These are phyloP conservation scores for Magnolia officinalis DNA, from an alignment of 164 flowering plant species.

Conservation along the genomic window DNA sequence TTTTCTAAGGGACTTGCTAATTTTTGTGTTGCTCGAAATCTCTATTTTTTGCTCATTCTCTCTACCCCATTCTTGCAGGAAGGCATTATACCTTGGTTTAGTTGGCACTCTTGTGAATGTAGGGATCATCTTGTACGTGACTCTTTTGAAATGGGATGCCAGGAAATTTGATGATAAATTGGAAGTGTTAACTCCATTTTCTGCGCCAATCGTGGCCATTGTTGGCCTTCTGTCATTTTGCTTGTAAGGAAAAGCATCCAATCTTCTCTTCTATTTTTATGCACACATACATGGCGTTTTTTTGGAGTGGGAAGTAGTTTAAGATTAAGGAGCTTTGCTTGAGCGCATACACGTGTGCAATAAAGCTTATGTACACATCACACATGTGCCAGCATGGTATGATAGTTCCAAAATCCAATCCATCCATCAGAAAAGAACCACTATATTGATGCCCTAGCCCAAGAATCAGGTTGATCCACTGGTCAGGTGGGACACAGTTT, in stretches of 20 bases:
- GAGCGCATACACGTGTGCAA: too few species aligned
- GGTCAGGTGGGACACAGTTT: too few species aligned
- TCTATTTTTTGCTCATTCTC: neutral
- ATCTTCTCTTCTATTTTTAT: neutral
- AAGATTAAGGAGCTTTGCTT: too few species aligned
- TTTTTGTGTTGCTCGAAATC: neutral
- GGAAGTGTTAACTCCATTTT: constrained; percentile 55
- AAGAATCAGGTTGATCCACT: too few species aligned
- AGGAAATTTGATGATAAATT: constrained; percentile 63
- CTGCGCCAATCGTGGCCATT: constrained; percentile 55
- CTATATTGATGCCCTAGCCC: too few species aligned
- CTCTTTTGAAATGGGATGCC: constrained; percentile 47
- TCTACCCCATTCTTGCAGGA: constrained; percentile 36
- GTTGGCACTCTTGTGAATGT: constrained; percentile 47
- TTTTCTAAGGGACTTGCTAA: too few species aligned
- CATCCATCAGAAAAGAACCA: too few species aligned
- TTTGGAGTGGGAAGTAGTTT: too few species aligned
- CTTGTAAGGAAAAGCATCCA: constrained; percentile 50
- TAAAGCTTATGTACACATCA: too few species aligned
- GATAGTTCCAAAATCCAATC: too few species aligned
- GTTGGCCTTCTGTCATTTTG: constrained; percentile 71
- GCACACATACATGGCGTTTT: neutral
- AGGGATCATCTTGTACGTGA: constrained; percentile 48
- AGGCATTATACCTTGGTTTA: constrained; percentile 72
- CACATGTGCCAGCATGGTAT: too few species aligned